Base-by-base conservation (phyloP, 768 basidiomycete genomes). In the Kwoniella heveanensis region DNA sequence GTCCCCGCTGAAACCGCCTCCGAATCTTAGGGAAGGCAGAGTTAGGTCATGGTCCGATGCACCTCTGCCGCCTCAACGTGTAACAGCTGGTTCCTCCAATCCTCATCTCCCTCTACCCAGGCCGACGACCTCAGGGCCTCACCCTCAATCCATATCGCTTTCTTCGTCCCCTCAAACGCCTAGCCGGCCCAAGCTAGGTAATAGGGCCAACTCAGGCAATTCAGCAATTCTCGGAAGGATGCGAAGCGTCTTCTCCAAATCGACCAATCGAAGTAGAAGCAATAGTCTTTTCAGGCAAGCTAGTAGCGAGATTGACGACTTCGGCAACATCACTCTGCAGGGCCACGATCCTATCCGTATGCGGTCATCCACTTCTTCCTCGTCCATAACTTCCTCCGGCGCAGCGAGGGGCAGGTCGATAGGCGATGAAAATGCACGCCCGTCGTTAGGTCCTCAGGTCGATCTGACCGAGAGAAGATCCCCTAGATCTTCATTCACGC, bases 1-100 rank as follows among this genome's bases (percentile, higher is more conserved):
- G 17, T 53, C 46, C 21, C 52, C 58, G 9, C 21, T 39, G 25
- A 60, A 48, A 32, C 29, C 54, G 6, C 65, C 61, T n/a, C 39
- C 46, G 6, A 22, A 48, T 13, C 19, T 29, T 22, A 47, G 37
- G 21, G 67, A 62, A 27, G 59, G 60, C 25, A 57, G 76, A 37
- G 26, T 61, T 12, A 59, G 76, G 49, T 69, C 76, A 22, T 68
- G 65, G 69, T 77, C 76, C 2, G 76, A 77, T 59, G 76, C 76
- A 9, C 71, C 76, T 19, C 50, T 44, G 2, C 65, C 65, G 3
- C 62, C 66, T 26, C 49, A 65, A 22, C 47, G 48, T 2, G 17
- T 63, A 2, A 22, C 27, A 29, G n/a, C 13, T 37, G 25, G 52
- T 21, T 49, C 68, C 1, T 59, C 64, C 2, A 50, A 57, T 15